Conservation (phyloP, 163 green algal species). For the Scenedesmus sp. region DNA sequence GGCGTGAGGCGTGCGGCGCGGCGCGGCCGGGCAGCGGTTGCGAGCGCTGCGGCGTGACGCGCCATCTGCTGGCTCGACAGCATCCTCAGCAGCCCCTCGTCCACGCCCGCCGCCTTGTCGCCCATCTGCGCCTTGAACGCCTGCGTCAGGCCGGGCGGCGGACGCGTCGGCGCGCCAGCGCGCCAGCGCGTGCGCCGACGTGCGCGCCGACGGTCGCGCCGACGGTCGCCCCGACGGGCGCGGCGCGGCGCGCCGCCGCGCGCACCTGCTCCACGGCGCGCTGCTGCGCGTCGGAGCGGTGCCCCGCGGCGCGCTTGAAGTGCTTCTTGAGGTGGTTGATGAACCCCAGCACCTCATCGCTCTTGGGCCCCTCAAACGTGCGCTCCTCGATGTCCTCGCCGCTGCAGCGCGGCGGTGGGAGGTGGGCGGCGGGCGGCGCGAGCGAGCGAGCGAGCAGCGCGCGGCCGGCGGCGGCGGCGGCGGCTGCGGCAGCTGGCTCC, state of each 20-base stretch:
- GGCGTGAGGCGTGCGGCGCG: no score
- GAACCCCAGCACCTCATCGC: slow-evolving; percentile 67
- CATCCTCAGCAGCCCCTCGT: slow-evolving; percentile 14
- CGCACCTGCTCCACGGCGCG: background rate
- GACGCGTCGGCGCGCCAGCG: no score
- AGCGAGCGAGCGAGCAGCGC: background rate
- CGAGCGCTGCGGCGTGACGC: background rate
- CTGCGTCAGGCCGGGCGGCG: no score
- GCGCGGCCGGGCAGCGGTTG: no score
- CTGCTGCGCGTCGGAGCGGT: background rate
- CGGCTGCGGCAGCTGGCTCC: background rate
- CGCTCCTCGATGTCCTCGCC: slow-evolving; percentile 67
- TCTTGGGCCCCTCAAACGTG: slow-evolving; percentile 41
- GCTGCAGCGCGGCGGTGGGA: slow-evolving; percentile 45
- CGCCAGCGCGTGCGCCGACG: no score
- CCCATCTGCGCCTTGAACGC: slow-evolving; percentile 35
- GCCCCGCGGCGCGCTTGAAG: slow-evolving; percentile 1
- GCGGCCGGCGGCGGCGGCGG: background rate
- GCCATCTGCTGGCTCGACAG: background rate
- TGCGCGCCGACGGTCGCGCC: no score
- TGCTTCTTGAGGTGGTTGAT: slow-evolving; percentile 63
- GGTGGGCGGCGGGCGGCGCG: background rate
- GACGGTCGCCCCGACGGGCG: no score
- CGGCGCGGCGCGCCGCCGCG: no score
- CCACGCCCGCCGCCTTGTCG: slow-evolving; percentile 22